Base-by-base conservation (phyloP, 352 stramenopile genomes). In the Globisporangium polare region DNA sequence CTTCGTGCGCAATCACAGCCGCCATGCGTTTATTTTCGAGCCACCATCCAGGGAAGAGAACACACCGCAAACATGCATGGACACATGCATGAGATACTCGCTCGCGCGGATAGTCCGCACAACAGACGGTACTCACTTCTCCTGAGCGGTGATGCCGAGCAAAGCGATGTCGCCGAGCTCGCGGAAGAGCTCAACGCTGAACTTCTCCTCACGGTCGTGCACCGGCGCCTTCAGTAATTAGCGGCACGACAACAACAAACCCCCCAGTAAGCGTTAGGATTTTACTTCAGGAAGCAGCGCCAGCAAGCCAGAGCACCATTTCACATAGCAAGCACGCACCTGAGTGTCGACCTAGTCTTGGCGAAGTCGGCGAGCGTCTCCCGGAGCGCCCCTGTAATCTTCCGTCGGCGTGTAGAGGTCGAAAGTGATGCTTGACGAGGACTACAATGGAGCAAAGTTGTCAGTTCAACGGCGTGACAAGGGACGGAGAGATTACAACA, bases 281-380 rank as follows among this genome's bases (percentile, higher is more conserved):
- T 17, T 22, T 41, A 4, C 17, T 26, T 22, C 17, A 17, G 33
- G 13, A 46, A 20, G n/a, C 9, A 6, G 33, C 17, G 49, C n/a
- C n/a, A n/a, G n/a, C n/a, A n/a, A n/a, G n/a, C n/a, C n/a, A n/a
- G n/a, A n/a, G n/a, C n/a, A n/a, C n/a, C n/a, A n/a, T n/a, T n/a
- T n/a, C n/a, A 54, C 2, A 17, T 29, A 47, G n/a, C 3, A 13
- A 47, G 9, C 10, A 43, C 56, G 42, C 49, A 87, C 77, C 81
- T 99, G 97, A 18, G 97, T 97, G 61, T 99, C 97, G 18, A 99
- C 95, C 73, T 99, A 33, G 86, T 88, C 76, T 97, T 94, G 39
- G 97, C 91, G 60, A 99, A 99, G 59, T 81, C 73, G 26, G 83
- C 78, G 10, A 98, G 88, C 93, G 98, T 98, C 39, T 98, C 81